Conservation (phyloP, 176 grass and related monocot genomes). For the Dendrocalamus sinicus region DNA sequence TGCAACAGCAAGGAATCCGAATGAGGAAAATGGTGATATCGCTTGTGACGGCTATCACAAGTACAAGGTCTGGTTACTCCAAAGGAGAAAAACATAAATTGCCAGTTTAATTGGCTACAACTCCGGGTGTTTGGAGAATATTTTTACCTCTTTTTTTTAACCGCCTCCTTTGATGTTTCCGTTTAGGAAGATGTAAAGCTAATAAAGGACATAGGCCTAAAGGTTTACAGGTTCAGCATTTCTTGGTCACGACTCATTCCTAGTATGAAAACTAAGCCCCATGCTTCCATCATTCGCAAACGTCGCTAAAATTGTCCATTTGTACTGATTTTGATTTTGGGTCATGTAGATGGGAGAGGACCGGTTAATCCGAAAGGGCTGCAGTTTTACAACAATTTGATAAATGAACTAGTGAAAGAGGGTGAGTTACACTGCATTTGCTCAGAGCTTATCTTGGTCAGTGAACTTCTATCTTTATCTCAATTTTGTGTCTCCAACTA, state of each 20-base stretch:
- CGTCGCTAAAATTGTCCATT: neutral
- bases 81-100: neutral
- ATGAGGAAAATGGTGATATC: constrained; percentile 45
- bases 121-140: neutral
- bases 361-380: constrained; percentile 66
- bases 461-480: neutral
- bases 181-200: constrained; percentile 69
- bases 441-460: neutral
- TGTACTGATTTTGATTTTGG: neutral
- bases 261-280: constrained; percentile 32
- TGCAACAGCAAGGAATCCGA: constrained; percentile 48
- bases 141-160: neutral
- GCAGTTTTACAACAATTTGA: constrained; percentile 64
- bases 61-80: constrained; percentile 45
- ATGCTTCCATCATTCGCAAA: neutral
- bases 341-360: constrained; percentile 55
- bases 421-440: constrained; percentile 2
- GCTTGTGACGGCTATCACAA: constrained; percentile 62
- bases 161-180: neutral
- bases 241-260: constrained; percentile 72
- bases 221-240: constrained; percentile 65
- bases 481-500: neutral
- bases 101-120: neutral
- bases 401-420: constrained; percentile 57
- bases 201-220: constrained; percentile 52